phyloP scores from a whole-genome alignment of 2,329 filamentous ascomycete genomes.

The Cladosporium sp. region DNA sequence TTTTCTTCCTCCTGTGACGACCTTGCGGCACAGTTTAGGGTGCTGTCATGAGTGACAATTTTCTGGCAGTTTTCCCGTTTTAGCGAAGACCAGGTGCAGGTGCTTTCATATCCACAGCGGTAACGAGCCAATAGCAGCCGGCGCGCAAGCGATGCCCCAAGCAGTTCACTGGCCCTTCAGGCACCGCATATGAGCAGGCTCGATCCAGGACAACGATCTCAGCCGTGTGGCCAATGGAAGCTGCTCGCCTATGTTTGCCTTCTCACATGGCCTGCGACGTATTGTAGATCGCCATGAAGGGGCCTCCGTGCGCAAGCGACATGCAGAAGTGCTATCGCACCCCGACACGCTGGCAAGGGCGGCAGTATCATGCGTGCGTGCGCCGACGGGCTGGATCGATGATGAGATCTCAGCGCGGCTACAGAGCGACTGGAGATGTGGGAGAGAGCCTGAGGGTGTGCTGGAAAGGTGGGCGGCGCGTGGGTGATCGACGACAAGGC shows the following conservation, averaged over 20 bases:
- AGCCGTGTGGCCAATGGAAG: background rate
- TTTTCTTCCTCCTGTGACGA: background rate
- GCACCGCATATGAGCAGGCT: background rate
- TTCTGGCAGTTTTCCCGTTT: background rate
- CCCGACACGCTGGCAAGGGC: conserved; percentile 2
- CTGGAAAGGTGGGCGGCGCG: background rate
- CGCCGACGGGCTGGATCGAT: conserved; percentile 6
- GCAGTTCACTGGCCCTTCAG: background rate
- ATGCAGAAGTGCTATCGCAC: background rate
- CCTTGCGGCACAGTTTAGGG: background rate
- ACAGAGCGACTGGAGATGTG: background rate
- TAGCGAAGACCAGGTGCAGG: background rate
- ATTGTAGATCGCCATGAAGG: background rate
- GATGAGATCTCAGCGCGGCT: background rate
- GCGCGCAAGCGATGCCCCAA: background rate
- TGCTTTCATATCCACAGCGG: background rate
- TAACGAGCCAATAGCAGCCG: background rate
- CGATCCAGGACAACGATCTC: background rate
- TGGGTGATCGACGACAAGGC: background rate
- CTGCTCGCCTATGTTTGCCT: background rate
- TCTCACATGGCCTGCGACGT: background rate
- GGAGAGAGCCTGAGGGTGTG: background rate
- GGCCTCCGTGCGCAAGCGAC: conserved; percentile 1
- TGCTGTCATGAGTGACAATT: background rate
- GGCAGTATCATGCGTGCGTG: background rate